Percentiles rank a stretch among this genome's conserved stretches.
phyloP scores from a whole-genome alignment of 2,329 filamentous ascomycete species.

The Chaetomium olivaceum region DNA sequence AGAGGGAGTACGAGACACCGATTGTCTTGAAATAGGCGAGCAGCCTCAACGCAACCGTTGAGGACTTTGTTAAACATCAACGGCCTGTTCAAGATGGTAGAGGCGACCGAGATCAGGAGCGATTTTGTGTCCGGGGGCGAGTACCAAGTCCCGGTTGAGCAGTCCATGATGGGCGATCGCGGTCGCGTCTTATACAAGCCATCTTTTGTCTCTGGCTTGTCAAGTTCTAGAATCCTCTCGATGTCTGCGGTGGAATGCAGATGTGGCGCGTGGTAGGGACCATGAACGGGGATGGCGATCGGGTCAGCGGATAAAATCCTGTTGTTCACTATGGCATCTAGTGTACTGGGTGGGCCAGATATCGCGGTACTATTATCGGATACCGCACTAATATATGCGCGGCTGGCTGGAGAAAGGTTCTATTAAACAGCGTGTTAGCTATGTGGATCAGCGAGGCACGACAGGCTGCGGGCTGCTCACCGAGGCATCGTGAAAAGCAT shows the following conservation, averaged over 20 bases:
- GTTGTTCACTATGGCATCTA: conserved; percentile 47
- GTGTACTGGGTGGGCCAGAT: conserved; percentile 54
- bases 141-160: conserved; percentile 48
- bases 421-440: conserved; percentile 28
- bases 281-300: conserved; percentile 55
- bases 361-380: conserved; percentile 52
- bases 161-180: conserved; percentile 53
- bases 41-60: conserved; percentile 48
- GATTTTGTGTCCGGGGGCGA: conserved; percentile 43
- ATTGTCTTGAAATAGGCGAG: conserved; percentile 42
- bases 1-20: conserved; percentile 51
- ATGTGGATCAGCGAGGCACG: neutral
- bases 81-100: conserved; percentile 53
- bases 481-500: conserved; percentile 58
- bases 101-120: conserved; percentile 47
- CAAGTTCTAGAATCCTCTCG: conserved; percentile 48
- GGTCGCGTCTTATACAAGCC: conserved; percentile 47
- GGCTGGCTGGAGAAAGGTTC: conserved; percentile 47
- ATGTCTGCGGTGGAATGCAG: conserved; percentile 50
- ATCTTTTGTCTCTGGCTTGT: conserved; percentile 42
- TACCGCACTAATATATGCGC: conserved; percentile 56
- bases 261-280: conserved; percentile 58
- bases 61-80: conserved; percentile 52
- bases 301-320: conserved; percentile 45
- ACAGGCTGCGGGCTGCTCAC: conserved; percentile 40